Percentiles rank a stretch among this genome's conserved stretches.
phyloP scores from a whole-genome alignment of 768 basidiomycete species.

The Phylloporus rhodoxanthus region DNA sequence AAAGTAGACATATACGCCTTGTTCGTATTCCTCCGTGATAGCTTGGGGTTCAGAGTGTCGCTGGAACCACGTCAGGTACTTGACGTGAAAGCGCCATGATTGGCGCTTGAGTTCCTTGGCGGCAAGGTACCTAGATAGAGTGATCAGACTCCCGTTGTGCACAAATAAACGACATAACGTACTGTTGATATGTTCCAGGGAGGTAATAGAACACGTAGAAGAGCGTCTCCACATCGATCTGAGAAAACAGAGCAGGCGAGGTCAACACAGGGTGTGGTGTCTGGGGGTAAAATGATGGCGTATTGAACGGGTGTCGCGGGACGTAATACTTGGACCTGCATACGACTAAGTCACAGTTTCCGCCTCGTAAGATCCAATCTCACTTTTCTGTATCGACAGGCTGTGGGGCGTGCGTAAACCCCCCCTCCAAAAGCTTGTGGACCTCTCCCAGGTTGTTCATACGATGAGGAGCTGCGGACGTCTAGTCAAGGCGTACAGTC shows the following conservation, averaged over 20 bases:
- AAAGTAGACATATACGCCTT: slow-evolving; percentile 98
- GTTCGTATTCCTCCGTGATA: slow-evolving; percentile 98
- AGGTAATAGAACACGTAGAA: slow-evolving; percentile 99
- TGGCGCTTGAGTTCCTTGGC: slow-evolving; percentile 96
- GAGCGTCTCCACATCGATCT: slow-evolving; percentile 93
- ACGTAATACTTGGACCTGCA: slow-evolving; percentile 93
- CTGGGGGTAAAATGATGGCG: slow-evolving; percentile 95
- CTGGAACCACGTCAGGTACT: slow-evolving; percentile 99
- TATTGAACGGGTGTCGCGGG: slow-evolving; percentile 84
- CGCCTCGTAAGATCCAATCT: slow-evolving; percentile 31
- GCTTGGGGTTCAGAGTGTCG: slow-evolving; percentile 96
- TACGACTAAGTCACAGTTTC: slow-evolving; percentile 7
- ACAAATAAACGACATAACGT: slow-evolving; percentile 3
- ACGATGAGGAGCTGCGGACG: slow-evolving; percentile 57
- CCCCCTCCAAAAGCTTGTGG: slow-evolving; percentile 90
- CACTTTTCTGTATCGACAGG: slow-evolving; percentile 96
- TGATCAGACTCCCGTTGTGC: background rate
- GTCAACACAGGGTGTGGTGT: slow-evolving; percentile 72
- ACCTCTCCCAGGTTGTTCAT: slow-evolving; percentile 86
- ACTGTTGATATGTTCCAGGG: slow-evolving; percentile 98
- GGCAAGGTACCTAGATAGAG: slow-evolving; percentile 68
- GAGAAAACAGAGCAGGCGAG: slow-evolving; percentile 78
- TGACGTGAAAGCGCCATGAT: slow-evolving; percentile 98
- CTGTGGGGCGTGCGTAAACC: slow-evolving; percentile 82
- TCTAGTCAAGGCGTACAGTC: background rate